Percentiles rank a stretch among this genome's conserved stretches.
Conservation (phyloP, 257 asterid species). For the Thymus mandschuricus region DNA sequence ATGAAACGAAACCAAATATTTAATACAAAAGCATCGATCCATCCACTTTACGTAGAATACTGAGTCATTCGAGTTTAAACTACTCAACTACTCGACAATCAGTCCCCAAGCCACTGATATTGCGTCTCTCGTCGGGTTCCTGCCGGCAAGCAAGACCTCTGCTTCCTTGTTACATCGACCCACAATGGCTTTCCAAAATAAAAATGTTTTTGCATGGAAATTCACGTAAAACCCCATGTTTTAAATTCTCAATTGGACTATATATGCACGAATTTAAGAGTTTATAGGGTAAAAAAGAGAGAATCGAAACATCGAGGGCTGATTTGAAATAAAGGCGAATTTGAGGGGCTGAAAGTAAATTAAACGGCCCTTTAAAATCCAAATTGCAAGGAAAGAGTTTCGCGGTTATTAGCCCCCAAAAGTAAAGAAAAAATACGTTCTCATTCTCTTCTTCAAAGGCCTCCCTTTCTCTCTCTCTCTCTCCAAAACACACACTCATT, state of each 20-base stretch:
- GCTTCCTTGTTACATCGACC: too few relatives aligned
- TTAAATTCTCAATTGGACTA: background rate
- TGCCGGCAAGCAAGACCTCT: too few relatives aligned
- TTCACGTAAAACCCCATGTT: too few relatives aligned
- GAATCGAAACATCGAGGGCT: constrained; percentile 4
- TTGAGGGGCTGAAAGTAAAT: constrained; percentile 15
- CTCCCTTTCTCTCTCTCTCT: constrained; percentile 27
- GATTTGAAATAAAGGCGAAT: background rate
- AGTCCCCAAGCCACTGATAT: too few relatives aligned
- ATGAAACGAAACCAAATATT: too few relatives aligned
- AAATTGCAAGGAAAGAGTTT: constrained; percentile 35
- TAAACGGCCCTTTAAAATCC: constrained; percentile 35
- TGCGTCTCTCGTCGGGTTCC: too few relatives aligned
- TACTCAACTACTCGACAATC: too few relatives aligned
- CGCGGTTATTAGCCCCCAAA: constrained; percentile 47
- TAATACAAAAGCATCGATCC: too few relatives aligned
- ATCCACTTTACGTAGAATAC: too few relatives aligned
- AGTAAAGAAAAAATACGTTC: constrained; percentile 20
- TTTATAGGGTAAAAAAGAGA: background rate
- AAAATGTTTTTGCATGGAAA: too few relatives aligned
- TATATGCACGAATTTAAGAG: constrained; percentile 16
- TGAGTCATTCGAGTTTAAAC: too few relatives aligned
- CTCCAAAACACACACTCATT: constrained; percentile 26
- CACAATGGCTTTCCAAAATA: too few relatives aligned
- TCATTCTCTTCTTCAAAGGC: constrained; percentile 24